These are phyloP conservation scores for Boletellus deceptivus DNA, from an alignment of 1,284 basidiomycete species.

Conservation along the genomic window DNA sequence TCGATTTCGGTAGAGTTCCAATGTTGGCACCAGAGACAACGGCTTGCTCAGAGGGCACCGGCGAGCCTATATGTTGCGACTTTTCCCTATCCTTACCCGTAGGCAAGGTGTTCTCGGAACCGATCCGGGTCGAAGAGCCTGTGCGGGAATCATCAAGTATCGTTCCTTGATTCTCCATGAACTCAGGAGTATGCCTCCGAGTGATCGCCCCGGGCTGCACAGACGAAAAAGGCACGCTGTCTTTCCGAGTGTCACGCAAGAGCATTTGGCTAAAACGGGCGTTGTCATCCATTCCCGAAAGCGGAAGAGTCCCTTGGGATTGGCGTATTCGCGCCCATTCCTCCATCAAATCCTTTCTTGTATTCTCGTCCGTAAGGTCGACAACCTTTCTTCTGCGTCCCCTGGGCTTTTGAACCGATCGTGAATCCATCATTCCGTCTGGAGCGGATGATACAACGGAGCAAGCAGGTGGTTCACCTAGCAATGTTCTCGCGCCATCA, in stretches of 20 bases:
- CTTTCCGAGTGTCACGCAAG: not conserved
- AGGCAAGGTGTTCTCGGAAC: not conserved
- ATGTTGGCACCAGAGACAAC: not conserved
- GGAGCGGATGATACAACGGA: slow-evolving; percentile 6
- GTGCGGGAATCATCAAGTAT: not conserved
- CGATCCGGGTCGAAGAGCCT: not conserved
- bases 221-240: slow-evolving; percentile 1
- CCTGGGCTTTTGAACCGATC: slow-evolving; percentile 8
- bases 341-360: slow-evolving; percentile 26
- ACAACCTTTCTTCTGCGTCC: slow-evolving; percentile 16
- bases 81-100: not conserved
- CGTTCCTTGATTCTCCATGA: slow-evolving; percentile 2
- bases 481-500: slow-evolving; percentile 5
- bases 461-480: slow-evolving; percentile 7
- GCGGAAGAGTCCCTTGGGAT: slow-evolving; percentile 24
- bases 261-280: not conserved
- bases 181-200: not conserved
- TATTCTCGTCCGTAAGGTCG: slow-evolving; percentile 21
- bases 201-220: not conserved
- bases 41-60: not conserved
- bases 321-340: slow-evolving; percentile 32
- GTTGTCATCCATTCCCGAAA: slow-evolving; percentile 10
- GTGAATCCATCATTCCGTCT: slow-evolving; percentile 2
- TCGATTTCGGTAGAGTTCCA: not conserved
- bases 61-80: not conserved